These are phyloP conservation scores for Mycena vitilis DNA, from an alignment of 768 basidiomycete species.

Conservation along the genomic window DNA sequence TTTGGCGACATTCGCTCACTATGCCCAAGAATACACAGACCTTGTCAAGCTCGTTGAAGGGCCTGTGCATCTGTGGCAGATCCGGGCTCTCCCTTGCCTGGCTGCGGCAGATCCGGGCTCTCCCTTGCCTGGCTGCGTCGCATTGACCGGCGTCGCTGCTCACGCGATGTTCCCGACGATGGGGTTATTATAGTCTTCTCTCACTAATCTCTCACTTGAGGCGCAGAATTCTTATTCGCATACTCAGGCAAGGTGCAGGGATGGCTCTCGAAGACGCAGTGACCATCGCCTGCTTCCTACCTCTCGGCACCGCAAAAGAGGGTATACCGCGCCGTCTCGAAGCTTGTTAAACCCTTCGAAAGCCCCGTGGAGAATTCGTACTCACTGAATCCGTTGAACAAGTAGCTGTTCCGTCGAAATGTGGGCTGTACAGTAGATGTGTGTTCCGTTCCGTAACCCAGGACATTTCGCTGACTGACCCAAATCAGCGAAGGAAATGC, in stretches of 20 bases:
- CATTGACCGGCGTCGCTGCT: not conserved
- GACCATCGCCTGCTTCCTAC: conserved; percentile 17
- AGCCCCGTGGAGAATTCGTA: conserved; percentile 12
- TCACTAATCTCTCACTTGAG: too few relatives aligned
- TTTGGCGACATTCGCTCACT: not conserved
- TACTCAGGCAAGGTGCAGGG: conserved; percentile 5
- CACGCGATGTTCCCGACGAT: conserved; percentile 14
- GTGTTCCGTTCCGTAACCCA: not conserved
- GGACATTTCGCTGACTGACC: not conserved
- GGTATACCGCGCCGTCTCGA: conserved; percentile 6
- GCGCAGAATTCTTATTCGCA: too few relatives aligned
- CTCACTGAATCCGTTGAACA: conserved; percentile 11
- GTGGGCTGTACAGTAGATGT: conserved; percentile 4
- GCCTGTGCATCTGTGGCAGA: conserved; percentile 15
- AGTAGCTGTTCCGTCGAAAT: not conserved
- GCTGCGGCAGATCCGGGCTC: conserved; percentile 16
- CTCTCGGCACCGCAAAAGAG: not conserved
- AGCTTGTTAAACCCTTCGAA: conserved; percentile 6
- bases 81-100: conserved; percentile 5
- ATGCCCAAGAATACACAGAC: not conserved
- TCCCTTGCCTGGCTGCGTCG: not conserved
- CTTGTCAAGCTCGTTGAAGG: conserved; percentile 7
- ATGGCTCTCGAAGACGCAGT: conserved; percentile 17
- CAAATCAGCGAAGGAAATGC: not conserved
- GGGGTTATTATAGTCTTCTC: not conserved